These are phyloP conservation scores for Bigelowiella natans DNA, from an alignment of 78 protist genomes.

Conservation along the genomic window DNA sequence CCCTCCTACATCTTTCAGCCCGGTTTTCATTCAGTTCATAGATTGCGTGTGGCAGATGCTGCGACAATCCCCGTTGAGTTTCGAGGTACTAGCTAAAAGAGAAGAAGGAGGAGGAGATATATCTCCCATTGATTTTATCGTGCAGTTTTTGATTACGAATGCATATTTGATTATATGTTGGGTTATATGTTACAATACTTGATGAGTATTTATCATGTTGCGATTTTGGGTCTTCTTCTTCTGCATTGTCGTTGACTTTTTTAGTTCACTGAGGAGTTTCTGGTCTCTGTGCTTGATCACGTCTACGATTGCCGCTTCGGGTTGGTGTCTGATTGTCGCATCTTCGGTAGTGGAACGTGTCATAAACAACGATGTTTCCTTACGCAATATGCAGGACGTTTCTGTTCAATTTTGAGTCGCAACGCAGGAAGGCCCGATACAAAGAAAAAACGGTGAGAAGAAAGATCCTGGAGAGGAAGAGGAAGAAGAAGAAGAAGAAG, in stretches of 20 bases:
- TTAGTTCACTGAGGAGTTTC: neutral
- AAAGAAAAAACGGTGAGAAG: neutral
- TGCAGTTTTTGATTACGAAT: neutral
- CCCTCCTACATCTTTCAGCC: constrained; percentile 14
- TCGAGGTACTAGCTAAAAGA: neutral
- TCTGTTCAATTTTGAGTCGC: neutral
- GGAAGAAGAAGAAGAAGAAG: no score
- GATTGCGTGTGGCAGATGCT: constrained; percentile 72
- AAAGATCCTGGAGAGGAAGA: no score
- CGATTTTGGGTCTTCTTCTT: neutral
- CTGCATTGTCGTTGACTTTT: no score
- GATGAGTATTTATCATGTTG: neutral
- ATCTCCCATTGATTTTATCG: neutral
- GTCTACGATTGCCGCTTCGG: neutral
- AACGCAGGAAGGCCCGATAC: neutral
- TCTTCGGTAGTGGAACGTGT: neutral
- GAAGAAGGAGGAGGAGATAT: neutral
- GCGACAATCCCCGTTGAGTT: constrained; percentile 19
- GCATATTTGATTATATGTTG: neutral
- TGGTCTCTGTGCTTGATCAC: neutral
- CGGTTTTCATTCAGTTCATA: constrained; percentile 79
- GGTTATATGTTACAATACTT: neutral
- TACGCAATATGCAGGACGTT: neutral
- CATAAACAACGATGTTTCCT: neutral
- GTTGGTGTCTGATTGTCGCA: neutral